Conservation (phyloP, 371 early-diverging fungal genomes). For the Mucor velutinosus region DNA sequence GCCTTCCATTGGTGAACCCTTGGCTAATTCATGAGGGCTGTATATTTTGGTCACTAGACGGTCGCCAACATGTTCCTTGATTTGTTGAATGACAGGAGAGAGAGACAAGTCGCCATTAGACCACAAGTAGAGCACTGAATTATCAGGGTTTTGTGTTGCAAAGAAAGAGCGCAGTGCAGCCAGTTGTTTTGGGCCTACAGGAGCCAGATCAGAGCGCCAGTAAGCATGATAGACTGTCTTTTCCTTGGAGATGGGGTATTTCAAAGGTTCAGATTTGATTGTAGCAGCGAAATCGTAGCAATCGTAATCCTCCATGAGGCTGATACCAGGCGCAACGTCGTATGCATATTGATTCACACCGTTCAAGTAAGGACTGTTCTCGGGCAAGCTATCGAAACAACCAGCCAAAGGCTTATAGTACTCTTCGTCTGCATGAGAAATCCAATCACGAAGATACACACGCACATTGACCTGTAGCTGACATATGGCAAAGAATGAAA, state of each 20-base stretch:
- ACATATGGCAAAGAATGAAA: constrained; percentile 44
- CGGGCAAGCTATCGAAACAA: constrained; percentile 46
- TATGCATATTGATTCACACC: constrained; percentile 34
- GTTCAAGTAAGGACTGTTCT: constrained; percentile 38
- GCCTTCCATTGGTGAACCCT: constrained; percentile 51
- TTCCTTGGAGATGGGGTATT: constrained; percentile 21
- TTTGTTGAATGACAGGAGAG: constrained; percentile 37
- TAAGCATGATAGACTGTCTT: constrained; percentile 54
- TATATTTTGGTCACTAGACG: constrained; percentile 39
- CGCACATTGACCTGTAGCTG: constrained; percentile 52
- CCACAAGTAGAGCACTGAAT: constrained; percentile 47
- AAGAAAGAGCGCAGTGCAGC: constrained; percentile 52
- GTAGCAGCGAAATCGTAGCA: constrained; percentile 57
- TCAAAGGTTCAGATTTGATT: constrained; percentile 20
- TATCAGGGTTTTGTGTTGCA: constrained; percentile 48
- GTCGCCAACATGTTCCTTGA: constrained; percentile 39
- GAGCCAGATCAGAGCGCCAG: constrained; percentile 53
- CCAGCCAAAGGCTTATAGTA: constrained; percentile 43
- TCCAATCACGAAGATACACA: constrained; percentile 56
- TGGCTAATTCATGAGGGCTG: constrained; percentile 39
- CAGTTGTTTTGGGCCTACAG: constrained; percentile 51
- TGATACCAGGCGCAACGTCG: constrained; percentile 49
- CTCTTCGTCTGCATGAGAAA: constrained; percentile 49
- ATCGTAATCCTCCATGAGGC: constrained; percentile 50
- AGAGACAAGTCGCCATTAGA: constrained; percentile 51